These are phyloP conservation scores for Pezicula neosporulosa DNA, from an alignment of 2,329 filamentous ascomycete genomes.

Conservation along the genomic window DNA sequence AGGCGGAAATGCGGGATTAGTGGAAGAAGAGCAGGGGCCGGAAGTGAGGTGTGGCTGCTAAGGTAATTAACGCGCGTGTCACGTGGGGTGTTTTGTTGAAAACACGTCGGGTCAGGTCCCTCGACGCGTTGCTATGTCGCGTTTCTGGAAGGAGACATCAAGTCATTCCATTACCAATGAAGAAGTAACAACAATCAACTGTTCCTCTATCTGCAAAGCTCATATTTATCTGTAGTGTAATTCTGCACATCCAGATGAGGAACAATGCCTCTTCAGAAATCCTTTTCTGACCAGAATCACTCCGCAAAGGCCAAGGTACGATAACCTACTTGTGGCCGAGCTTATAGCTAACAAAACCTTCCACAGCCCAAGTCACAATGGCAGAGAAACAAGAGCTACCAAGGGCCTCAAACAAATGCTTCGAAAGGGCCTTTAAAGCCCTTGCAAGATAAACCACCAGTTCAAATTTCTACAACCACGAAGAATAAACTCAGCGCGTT, in stretches of 20 bases:
- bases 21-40: too few species aligned
- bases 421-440: conserved; percentile 16
- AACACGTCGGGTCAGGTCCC: too few species aligned
- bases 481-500: conserved; percentile 58
- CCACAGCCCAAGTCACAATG: conserved; percentile 21
- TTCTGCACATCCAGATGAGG: background rate
- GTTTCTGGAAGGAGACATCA: too few species aligned
- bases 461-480: conserved; percentile 47
- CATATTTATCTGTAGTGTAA: background rate
- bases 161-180: too few species aligned
- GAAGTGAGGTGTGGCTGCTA: too few species aligned
- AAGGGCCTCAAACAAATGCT: conserved; percentile 14
- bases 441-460: conserved; percentile 22
- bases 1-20: too few species aligned
- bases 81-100: too few species aligned
- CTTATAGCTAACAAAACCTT: background rate
- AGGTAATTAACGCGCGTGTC: too few species aligned
- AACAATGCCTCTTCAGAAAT: conserved; percentile 32
- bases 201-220: too few species aligned
- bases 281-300: conserved; percentile 31
- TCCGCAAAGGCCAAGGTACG: conserved; percentile 24
- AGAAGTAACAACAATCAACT: too few species aligned
- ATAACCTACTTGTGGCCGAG: background rate
- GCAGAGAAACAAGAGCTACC: conserved; percentile 26
- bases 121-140: too few species aligned